Evolutionary conservation across 345 rosid genomes (phyloP).

Genomic region (Kernera saxatilis): DNA sequence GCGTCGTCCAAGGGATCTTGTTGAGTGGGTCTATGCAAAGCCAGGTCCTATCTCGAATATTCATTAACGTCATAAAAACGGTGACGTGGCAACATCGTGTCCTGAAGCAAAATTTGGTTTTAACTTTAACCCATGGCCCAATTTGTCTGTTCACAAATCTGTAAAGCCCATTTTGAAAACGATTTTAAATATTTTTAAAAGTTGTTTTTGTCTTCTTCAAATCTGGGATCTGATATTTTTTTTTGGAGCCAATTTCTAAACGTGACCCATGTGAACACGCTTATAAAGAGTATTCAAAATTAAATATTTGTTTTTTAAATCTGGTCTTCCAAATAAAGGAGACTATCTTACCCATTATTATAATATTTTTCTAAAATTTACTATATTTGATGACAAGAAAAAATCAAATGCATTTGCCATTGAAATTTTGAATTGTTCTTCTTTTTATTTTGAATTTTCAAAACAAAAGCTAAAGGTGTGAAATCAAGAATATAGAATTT

Average conservation of each 20-base stretch:
- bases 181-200: not conserved
- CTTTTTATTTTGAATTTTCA: not conserved
- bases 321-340: not conserved
- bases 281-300: not conserved
- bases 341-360: not conserved
- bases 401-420: slow-evolving; percentile 1
- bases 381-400: not conserved
- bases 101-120: not conserved
- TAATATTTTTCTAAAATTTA: not conserved
- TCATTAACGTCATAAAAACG: slow-evolving; percentile 6
- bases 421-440: not conserved
- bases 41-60: slow-evolving; percentile 20
- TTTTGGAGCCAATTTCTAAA: not conserved
- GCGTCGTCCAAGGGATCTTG: slow-evolving; percentile 20
- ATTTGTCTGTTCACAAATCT: slow-evolving; percentile 25
- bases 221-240: not conserved
- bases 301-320: not conserved
- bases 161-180: slow-evolving; percentile 26
- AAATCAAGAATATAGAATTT: slow-evolving; percentile 17
- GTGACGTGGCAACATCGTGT: slow-evolving; percentile 23
- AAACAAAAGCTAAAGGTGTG: slow-evolving; percentile 1
- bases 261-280: slow-evolving; percentile 24
- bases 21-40: not conserved
- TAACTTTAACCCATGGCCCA: slow-evolving; percentile 14
- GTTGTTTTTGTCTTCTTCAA: not conserved